A percentile compares a stretch with the other conserved stretches of the same genome.
Evolutionary conservation across 257 asterid genomes (phyloP).

Genomic region (Przewalskia tangutica): DNA sequence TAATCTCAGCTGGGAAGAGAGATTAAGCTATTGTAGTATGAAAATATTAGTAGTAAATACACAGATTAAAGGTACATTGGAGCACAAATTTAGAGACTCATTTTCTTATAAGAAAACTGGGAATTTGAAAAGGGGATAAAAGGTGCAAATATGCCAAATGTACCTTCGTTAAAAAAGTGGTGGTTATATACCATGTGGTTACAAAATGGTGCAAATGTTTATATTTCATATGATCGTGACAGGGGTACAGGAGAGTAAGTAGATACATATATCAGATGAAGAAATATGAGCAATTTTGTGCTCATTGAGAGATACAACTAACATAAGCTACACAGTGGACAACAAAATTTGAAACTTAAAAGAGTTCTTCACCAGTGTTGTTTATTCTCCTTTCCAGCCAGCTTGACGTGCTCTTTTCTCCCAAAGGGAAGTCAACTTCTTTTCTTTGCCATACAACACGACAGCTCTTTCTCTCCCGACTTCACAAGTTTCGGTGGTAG

Average conservation of each 20-base stretch:
- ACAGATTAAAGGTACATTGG: neutral
- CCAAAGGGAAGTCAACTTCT: constrained; percentile 64
- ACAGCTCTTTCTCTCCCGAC: constrained; percentile 73
- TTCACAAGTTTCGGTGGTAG: constrained; percentile 89
- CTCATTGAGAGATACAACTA: constrained; percentile 1
- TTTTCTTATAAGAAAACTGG: no score
- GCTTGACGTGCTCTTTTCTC: constrained; percentile 74
- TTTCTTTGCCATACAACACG: constrained; percentile 61
- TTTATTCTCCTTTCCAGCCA: constrained; percentile 72
- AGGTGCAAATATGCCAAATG: no score
- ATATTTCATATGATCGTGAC: neutral
- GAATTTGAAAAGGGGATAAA: neutral
- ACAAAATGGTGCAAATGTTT: no score
- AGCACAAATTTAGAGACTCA: neutral
- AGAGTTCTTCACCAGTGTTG: neutral
- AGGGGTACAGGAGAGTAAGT: neutral
- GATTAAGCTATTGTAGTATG: neutral
- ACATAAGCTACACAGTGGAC: neutral
- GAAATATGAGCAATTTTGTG: neutral
- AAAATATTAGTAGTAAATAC: neutral
- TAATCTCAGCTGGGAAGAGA: neutral
- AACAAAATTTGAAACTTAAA: neutral
- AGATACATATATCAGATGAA: neutral
- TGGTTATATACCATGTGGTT: no score
- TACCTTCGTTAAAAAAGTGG: no score